Base-by-base conservation (phyloP, 2,329 filamentous ascomycete genomes). In the Penicillium sp. region DNA sequence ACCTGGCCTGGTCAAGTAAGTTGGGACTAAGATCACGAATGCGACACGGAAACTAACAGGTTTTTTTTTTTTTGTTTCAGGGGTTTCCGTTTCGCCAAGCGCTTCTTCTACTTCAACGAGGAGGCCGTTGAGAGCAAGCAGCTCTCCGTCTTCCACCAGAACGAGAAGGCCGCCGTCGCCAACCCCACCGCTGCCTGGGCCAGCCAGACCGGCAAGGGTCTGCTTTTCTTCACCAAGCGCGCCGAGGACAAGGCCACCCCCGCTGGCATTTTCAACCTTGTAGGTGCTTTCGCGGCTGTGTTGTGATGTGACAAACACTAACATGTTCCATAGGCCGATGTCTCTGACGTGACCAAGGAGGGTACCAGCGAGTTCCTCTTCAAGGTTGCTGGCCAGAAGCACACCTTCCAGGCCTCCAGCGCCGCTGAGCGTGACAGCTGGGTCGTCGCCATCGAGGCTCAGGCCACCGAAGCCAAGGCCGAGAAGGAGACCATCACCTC, bases 131-230 rank as follows among this genome's bases (percentile, higher is more conserved):
- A 92, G 71, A 79, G 86, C 68, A 89, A 93, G 78, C 83, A 88
- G 73, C 84, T 97, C 57, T 78, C 82, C 67, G 80, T 83, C 69
- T 97, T 93, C 82, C 83, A 95, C 68, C 91, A 92, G 79, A 88
- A 86, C 71, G 92, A 96, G 85, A 97, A 97, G 88, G 83, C 88
- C 56, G 83, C 87, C 54, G 82, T 88, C 65, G 88, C 89, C 61
- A 89, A 95, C 80, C 84, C 90, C 66, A 89, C 89, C 68, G 89
- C 87, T 67, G 89, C 94, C 37, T 97, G 94, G 91, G 91, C 93
- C 63, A 87, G 87, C 67, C 87, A 96, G 83, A 97, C 93, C 59
- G 93, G 93, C 76, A 96, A 96, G 83, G 94, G 94, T 73, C 89
- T 97, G 21, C 82, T 97, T 42, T 96, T 95, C 84, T 90, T 91